Percentiles rank a stretch among this genome's conserved stretches.
Conservation (phyloP, 2,329 filamentous ascomycete species). For the Ophiostoma pallidulum region DNA sequence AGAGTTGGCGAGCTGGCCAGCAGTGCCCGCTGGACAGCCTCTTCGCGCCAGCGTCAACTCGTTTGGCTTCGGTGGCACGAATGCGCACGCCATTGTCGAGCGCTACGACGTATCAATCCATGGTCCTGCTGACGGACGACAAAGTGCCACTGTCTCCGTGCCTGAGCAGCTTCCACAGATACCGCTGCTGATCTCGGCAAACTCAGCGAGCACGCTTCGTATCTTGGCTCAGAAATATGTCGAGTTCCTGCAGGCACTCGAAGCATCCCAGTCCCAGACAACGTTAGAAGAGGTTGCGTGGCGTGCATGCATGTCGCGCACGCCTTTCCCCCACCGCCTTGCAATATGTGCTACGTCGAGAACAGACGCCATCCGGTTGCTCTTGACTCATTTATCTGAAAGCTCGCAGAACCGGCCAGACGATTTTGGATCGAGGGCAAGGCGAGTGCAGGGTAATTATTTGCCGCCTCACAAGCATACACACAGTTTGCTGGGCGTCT, state of each 20-base stretch:
- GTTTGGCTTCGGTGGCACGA: constrained; percentile 49
- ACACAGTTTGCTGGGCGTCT: constrained; percentile 10
- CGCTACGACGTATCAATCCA: constrained; percentile 30
- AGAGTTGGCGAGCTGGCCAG: constrained; percentile 10
- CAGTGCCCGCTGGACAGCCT: constrained; percentile 28
- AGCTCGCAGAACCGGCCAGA: neutral
- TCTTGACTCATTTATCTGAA: neutral
- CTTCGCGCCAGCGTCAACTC: constrained; percentile 44
- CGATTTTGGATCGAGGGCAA: constrained; percentile 3
- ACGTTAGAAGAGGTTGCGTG: neutral
- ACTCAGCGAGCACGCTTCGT: constrained; percentile 2
- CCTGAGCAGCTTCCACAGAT: neutral
- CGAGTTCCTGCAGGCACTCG: neutral
- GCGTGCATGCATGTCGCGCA: neutral
- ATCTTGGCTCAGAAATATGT: neutral
- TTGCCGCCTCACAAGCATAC: neutral
- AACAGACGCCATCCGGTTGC: neutral
- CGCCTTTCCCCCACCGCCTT: constrained; percentile 4
- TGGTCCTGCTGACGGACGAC: constrained; percentile 18
- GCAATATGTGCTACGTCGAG: neutral
- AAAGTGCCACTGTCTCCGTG: neutral
- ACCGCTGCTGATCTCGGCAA: constrained; percentile 2
- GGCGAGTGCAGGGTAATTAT: neutral
- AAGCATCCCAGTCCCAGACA: neutral
- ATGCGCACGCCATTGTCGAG: constrained; percentile 43